Evolutionary conservation across 345 rosid genomes (phyloP), one percentile per base, ranked within the genome.

Genomic region (Camelina sativa): DNA sequence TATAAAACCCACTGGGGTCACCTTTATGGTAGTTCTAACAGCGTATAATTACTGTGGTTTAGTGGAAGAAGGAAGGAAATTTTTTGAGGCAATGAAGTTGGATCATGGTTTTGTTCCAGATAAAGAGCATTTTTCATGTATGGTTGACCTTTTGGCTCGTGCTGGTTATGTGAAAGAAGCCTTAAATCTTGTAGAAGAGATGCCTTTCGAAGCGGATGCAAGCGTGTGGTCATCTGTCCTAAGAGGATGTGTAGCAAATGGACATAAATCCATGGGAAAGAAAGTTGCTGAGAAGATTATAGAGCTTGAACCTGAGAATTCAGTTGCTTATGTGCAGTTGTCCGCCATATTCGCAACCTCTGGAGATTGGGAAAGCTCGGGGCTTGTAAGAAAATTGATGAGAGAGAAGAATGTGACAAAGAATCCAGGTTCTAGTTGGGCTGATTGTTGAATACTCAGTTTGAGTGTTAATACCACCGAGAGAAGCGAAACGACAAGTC

Each of bases 21-120:
- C 97, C 20, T 89, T 88, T 67, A 85, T 81, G 53, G 92, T 65
- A 2, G 85, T 91, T 74, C 68, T 91, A 34, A 85, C 93, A 59
- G 92, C 97, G 9, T 93, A 93, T 69, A 86, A 86, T 82, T 93
- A 92, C 73, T 86, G 93, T 79, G 98, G 98, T 73, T 66, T 93
- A 74, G 84, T 89, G 12, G 91, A 84, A 54, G 97, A 89, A 54
- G 93, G 93, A 58, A 56, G 79, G 75, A 85, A 84, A 71, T 81
- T 90, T 86, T 91, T 89, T 50, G 50, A 83, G 32, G 55, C 72
- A 5, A 91, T 93, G 97, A 83, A 83, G 81, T 35, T 77, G 73
- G 83, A 85, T 20, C 75, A 82, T 46, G 79, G 81, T 74, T 79
- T 86, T n/a, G 80, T 79, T 68, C 98, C 88, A 28, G 88, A 86